Evolutionary conservation across 1,284 basidiomycete species (phyloP), one percentile per base, ranked within the genome.

Genomic region (Schizopora paradoxa): DNA sequence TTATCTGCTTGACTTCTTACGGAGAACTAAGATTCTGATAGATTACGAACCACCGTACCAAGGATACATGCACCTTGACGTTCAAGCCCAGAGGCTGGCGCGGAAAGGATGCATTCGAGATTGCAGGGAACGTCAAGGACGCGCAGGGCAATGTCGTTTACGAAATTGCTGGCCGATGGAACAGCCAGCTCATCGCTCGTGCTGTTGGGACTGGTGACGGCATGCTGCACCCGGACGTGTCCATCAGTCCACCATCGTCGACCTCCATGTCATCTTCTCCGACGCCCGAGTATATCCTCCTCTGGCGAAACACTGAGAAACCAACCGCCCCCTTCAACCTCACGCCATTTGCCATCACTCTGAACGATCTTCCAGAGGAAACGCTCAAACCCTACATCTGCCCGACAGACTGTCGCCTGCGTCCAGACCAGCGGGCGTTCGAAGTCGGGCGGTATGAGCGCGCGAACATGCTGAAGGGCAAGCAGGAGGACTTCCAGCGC

Each of bases 11-110:
- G 25, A 45, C 18, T 40, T 21, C 22, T 37, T 51, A 40, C 19
- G n/a, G 42, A 56, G 61, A 51, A 34, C 18, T 40, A 35, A 25
- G 41, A 43, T 6, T 14, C 31, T 19, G 10, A 43, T 54, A 90
- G 81, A 71, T 95, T 46, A 86, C 82, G 26, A 98, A 98, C 59
- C 94, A 98, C 61, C 81, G 90, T 6, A 98, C 94, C 0, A 79
- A 82, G n/a, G 94, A 98, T 56, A 79, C 76, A 35, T 97, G 92
- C 57, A 73, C 87, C 0, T 68, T 98, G 19, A 94, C 91, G 1
- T 98, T 99, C 75, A 97, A 97, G 67, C 94, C 94, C 1, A 76
- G 94, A 49, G 91, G 91, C 5, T 98, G 95, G 94, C 72, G 92
- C 49, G 91, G 91, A 23, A 87, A 82, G 58, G 88, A 94, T 54